Evolutionary conservation across 352 stramenopile species (phyloP), one percentile per base, ranked within the genome.

Genomic region (Globisporangium spinosum): DNA sequence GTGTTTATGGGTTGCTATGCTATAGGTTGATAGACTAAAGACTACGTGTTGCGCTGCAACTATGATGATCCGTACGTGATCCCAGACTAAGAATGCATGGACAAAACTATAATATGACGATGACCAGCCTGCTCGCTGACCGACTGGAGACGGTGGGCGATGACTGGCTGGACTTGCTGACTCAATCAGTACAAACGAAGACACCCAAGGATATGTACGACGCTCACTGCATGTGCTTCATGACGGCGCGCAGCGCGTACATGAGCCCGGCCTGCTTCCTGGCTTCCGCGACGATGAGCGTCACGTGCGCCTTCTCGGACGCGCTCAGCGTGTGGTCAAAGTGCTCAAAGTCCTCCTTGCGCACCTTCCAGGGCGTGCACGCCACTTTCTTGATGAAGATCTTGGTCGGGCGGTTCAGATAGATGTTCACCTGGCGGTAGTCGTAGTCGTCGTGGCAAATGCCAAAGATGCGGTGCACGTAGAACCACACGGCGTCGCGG

Each of bases 381-480:
- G 86, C 86, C 40, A 94, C 87, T 60, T 94, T 95, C 61, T 93
- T 93, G 40, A 95, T 76, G 62, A 94, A 95, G 23, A 91, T 89
- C 75, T 95, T 95, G 27, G 85, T 94, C 51, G 88, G 86, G 2
- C 85, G 84, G 70, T 93, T 94, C 56, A 95, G 62, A 56, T 84
- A 93, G 61, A 80, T 77, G 67, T 94, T 94, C 25, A 95, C 83
- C 65, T 91, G 85, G 43, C 80, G 75, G 70, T 95, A 95, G 72
- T 95, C 85, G 65, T 95, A 95, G 72, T 94, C 88, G 56, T 95
- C 88, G 72, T 95, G 85, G 70, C 86, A 95, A 71, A 96, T 96
- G 47, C 88, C 88, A 40, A 94, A 94, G 70, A 94, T 91, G 63
- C 88, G 86, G 67, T 94, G 88, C 20, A 95, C 87, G 47, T 94